These are phyloP conservation scores for Lactarius akahatsu DNA, from an alignment of 768 basidiomycete species.

Conservation along the genomic window DNA sequence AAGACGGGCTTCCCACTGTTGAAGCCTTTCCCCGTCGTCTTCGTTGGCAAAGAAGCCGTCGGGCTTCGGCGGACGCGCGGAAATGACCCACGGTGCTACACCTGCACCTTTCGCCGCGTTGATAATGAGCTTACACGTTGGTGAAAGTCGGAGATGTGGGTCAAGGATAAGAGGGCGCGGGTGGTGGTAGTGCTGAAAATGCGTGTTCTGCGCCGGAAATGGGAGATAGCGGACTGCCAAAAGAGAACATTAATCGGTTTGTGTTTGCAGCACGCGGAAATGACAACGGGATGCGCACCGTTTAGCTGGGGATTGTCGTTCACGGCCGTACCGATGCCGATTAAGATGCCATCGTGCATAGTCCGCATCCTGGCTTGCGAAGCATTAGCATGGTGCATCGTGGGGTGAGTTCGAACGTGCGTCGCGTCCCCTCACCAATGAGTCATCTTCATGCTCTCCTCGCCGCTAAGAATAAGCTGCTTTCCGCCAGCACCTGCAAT, in stretches of 20 bases:
- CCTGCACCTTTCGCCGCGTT: conserved; percentile 63
- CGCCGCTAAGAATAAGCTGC: conserved; percentile 81
- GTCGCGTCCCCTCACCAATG: conserved; percentile 64
- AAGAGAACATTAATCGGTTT: conserved; percentile 10
- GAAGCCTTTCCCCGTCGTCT: conserved; percentile 22
- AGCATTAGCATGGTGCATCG: conserved; percentile 1
- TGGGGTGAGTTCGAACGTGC: neutral
- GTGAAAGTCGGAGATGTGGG: conserved; percentile 60
- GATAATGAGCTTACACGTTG: conserved; percentile 64
- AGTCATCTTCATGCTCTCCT: conserved; percentile 89
- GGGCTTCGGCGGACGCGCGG: conserved; percentile 35
- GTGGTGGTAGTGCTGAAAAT: conserved; percentile 42
- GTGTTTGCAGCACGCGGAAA: conserved; percentile 8
- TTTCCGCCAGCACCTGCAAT: conserved; percentile 74
- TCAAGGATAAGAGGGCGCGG: conserved; percentile 89
- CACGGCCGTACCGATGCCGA: conserved; percentile 86
- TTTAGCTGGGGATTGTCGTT: conserved; percentile 97
- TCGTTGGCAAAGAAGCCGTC: conserved; percentile 31
- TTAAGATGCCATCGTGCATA: conserved; percentile 88
- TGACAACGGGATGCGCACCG: conserved; percentile 45
- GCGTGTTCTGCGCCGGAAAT: conserved; percentile 32
- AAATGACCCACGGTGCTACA: conserved; percentile 73
- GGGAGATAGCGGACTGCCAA: conserved; percentile 56
- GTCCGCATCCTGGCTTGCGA: conserved; percentile 70
- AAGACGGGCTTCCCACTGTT: conserved; percentile 39